Evolutionary conservation across 2,329 filamentous ascomycete species (phyloP), one percentile per base, ranked within the genome.

Genomic region (Allantophomopsis lycopodina): DNA sequence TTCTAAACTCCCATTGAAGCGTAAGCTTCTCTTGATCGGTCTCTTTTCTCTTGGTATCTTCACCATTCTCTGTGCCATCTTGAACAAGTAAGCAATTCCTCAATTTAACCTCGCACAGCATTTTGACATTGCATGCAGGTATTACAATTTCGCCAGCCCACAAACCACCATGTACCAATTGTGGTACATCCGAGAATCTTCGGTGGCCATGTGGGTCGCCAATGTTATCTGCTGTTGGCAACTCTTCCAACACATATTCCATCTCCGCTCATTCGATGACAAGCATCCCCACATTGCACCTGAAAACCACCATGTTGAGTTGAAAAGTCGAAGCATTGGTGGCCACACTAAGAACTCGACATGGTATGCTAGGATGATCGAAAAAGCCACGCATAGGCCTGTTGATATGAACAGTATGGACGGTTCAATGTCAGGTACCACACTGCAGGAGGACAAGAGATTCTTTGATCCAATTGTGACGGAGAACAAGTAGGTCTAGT

Each of bases 141-240:
- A 44, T 14, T 49, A 47, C 36, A 49, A 50, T 31, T 50, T 50
- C 37, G 20, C 32, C 13, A 49, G 45, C 60, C 64, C 46, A 51
- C 46, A 43, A 37, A 54, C 40, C 36, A 55, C 44, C 39, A 50
- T 63, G n/a, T 40, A 36, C 7, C 18, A 30, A 10, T 36, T 64
- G 4, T 71, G 67, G 66, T 68, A 69, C 48, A 57, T 60, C n/a
- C 58, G 66, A 38, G 67, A 71, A 54, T 61, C 64, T 12, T 62
- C 58, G 11, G 63, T 68, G 4, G 66, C 65, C 10, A 58, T 70
- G 5, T 65, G 64, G 44, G 64, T 70, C 14, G 59, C 63, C 42
- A 71, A 70, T 45, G 49, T 69, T 12, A 34, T 34, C 32, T 34
- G 32, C 32, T 34, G 32, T 13, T 34, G 32, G 32, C 32, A 34